Evolutionary conservation across 2,329 filamentous ascomycete species (phyloP), one percentile per base, ranked within the genome.

Genomic region (Cercospora sp.): DNA sequence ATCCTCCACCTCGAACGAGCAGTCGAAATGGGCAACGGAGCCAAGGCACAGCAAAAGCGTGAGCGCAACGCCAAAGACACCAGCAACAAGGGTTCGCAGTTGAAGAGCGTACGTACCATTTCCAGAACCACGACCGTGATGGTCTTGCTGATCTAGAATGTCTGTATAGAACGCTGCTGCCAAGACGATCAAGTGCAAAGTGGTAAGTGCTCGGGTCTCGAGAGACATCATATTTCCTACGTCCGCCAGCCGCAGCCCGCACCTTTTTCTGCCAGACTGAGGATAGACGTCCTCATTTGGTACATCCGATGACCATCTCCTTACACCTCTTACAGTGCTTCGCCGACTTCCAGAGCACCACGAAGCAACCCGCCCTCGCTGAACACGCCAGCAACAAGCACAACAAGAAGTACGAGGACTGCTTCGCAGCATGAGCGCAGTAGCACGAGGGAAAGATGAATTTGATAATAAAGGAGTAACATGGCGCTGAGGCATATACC

Each of bases 311-410:
- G 49, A 30, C 12, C 13, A 26, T 5, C 49, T 59, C 16, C 55
- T 37, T 34, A 37, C 55, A 3, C 13, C 34, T 12, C n/a, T n/a
- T 8, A 7, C 26, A 62, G 49, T 94, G 91, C 90, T 91, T 89
- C 81, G 87, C 90, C 74, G 91, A 90, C 32, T 93, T 94, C 83
- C 86, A 93, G 74, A 90, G 90, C 84, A 94, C 91, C 34, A 90
- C 90, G 70, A 90, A 90, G 78, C 88, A 86, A 69, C 89, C 90
- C 75, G 89, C 90, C 69, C 87, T 93, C 70, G 86, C 85, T 68
- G 87, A 90, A 76, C 91, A 94, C 80, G 90, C 91, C 70, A 78
- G 81, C 71, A 92, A 92, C 82, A 93, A 92, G 84, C 91, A 94
- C 83, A 89, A 82, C 83, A 92, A 92, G 83, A 85, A 85, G 55